Base-by-base conservation (phyloP, 441 rosid species). In the Bruguiera hainesii region DNA sequence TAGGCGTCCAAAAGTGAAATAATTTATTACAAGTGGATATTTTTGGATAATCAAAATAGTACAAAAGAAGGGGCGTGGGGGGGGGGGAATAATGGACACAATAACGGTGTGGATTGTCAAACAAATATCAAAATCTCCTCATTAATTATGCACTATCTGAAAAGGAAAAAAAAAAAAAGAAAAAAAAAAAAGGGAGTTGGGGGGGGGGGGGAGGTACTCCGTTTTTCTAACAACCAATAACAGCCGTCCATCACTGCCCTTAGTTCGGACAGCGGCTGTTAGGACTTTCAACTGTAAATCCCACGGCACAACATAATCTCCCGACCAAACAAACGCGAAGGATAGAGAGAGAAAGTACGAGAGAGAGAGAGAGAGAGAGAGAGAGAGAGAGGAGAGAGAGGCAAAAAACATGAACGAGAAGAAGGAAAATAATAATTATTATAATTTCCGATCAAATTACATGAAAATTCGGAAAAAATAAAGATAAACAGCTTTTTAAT, bases 301-400 rank as follows among this genome's bases (percentile, higher is more conserved):
- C 1, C 25, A 74, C 76, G 76, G 76, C 65, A 63, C 51, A 30
- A 37, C 55, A 10, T 46, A 56, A 23, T 61, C 28, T 15, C 26
- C 19, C 57, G 58, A 53, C 58, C 25, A 53, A 10, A 37, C 55
- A 67, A 49, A 31, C 61, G 58, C 68, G 56, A 74, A 56, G 73
- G n/a, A 71, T 49, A 80, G 69, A 67, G 75, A 67, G 28, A 64
- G 21, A 23, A 72, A 65, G 20, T 10, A 53, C 39, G 7, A 49
- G 25, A 48, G 35, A 53, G 23, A 65, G 55, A 60, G 57, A 6
- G 52, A 51, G 7, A 11, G 2, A 13, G 51, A 30, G 42, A 25
- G 2, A n/a, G 9, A 57, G 26, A 42, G 39, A 52, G 42, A 50
- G 29, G 56, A 53, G 55, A 50, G 31, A 69, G 37, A 33, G 52